These are phyloP conservation scores for Lactarius akahatsu DNA, from an alignment of 768 basidiomycete genomes.

Conservation along the genomic window DNA sequence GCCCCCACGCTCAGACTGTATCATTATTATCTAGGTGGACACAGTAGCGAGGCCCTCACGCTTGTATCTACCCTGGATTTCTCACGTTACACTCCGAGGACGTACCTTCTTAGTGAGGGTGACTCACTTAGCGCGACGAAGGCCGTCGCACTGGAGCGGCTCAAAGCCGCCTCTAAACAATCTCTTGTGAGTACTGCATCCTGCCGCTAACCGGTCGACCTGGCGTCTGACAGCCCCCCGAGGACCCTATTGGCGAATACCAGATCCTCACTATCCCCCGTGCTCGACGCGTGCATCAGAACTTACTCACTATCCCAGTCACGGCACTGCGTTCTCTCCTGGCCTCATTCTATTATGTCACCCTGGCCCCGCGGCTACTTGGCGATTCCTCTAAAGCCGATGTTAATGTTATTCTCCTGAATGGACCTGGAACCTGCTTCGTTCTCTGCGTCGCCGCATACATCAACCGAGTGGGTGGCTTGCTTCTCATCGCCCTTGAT, in stretches of 20 bases:
- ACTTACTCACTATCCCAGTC: slow-evolving; percentile 64
- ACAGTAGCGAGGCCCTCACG: slow-evolving; percentile 83
- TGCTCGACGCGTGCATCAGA: slow-evolving; percentile 84
- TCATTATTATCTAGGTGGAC: slow-evolving; percentile 64
- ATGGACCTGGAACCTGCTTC: slow-evolving; percentile 95
- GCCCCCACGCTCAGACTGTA: slow-evolving; percentile 24
- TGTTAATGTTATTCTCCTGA: slow-evolving; percentile 80
- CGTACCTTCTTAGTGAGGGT: slow-evolving; percentile 79
- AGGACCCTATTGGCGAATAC: slow-evolving; percentile 37
- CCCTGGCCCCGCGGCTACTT: slow-evolving; percentile 45
- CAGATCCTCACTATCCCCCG: slow-evolving; percentile 72
- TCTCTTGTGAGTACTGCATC: slow-evolving; percentile 27
- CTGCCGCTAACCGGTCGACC: neutral
- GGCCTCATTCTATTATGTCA: slow-evolving; percentile 59
- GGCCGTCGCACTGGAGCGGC: slow-evolving; percentile 60
- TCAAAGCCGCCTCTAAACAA: slow-evolving; percentile 33
- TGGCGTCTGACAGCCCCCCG: slow-evolving; percentile 4
- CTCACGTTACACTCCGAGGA: slow-evolving; percentile 68
- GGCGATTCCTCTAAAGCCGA: slow-evolving; percentile 53
- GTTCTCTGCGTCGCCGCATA: slow-evolving; percentile 69
- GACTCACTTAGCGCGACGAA: slow-evolving; percentile 77
- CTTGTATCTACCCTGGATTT: slow-evolving; percentile 74
- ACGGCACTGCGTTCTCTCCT: slow-evolving; percentile 63
- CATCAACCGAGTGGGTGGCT: slow-evolving; percentile 61
- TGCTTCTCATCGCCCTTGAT: slow-evolving; percentile 15